Evolutionary conservation across 2,329 filamentous ascomycete species (phyloP), one percentile per base, ranked within the genome.

Genomic region (Penicillium occitanis): DNA sequence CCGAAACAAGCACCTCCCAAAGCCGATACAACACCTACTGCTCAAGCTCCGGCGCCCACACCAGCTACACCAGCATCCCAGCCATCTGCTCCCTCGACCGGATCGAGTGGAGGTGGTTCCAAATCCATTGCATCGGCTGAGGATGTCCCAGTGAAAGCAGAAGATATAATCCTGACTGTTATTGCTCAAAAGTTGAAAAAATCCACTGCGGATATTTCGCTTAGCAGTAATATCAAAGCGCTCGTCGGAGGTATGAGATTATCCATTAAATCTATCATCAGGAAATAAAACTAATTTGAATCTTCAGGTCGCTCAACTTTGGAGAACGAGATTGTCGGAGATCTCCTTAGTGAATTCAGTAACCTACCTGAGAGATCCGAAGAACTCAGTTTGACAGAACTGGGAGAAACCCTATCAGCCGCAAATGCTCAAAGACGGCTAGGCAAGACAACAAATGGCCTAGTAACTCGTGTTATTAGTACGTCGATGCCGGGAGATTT

Each of bases 401-500:
- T 99, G 67, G 51, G 51, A 14, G 51, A 55, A 35, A 53, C 28
- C 3, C 28, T 53, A 10, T n/a, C 28, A n/a, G 91, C 93, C 83
- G 92, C 91, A 63, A 85, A 95, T 10, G 97, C 98, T 90, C 95
- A 98, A 81, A 94, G 95, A 72, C 93, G 96, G 81, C 88, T 99
- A 68, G 95, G 95, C 79, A 99, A 99, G 82, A 93, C 97, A 73
- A 96, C 95, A 0, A 90, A 91, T 63, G 95, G 93, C 2, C 87
- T 98, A 65, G 90, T 98, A 78, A 94, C 95, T 60, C 90, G 94
- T 71, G 84, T 98, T 77, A 95, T 99, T 51, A 97, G 95, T 1
- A 97, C 95, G 33, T 99, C 98, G 83, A 98, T 99, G 95, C 95
- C 95, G 59, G 95, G 94, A 82, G 95, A 95, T 68, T 99, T 99